Percentiles rank a stretch among this genome's conserved stretches.
phyloP scores from a whole-genome alignment of 352 stramenopile genomes.

The Pythium chondricola region DNA sequence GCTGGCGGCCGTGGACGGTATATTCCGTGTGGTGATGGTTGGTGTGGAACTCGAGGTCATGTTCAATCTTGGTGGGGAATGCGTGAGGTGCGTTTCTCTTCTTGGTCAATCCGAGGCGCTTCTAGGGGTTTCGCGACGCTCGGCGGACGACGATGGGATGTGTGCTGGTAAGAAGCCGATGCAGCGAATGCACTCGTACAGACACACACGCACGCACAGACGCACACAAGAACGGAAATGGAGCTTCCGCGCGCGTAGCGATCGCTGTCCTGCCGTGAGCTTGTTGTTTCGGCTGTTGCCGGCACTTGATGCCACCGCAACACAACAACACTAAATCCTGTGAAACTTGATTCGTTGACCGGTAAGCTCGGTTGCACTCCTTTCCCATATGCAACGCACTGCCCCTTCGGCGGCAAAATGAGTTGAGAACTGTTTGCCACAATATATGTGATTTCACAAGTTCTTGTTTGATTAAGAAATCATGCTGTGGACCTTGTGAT shows the following conservation, averaged over 20 bases:
- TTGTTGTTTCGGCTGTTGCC: slow-evolving; percentile 6
- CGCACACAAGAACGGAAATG: not conserved
- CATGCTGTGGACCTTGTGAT: not conserved
- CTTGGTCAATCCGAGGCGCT: no score
- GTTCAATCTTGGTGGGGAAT: no score
- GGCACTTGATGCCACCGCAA: slow-evolving; percentile 12
- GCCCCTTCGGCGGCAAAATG: slow-evolving; percentile 5
- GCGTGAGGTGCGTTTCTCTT: no score
- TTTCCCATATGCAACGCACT: slow-evolving; percentile 13
- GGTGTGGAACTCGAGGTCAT: not conserved
- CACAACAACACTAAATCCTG: slow-evolving; percentile 17
- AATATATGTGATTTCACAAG: slow-evolving; percentile 4
- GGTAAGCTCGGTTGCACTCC: slow-evolving; percentile 8
- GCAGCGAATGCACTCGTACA: no score
- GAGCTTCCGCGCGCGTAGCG: slow-evolving; percentile 3
- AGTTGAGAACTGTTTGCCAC: no score
- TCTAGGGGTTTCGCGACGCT: no score
- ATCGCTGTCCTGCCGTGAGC: slow-evolving; percentile 7
- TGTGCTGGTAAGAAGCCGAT: no score
- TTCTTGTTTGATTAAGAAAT: slow-evolving; percentile 11
- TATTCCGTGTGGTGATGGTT: not conserved
- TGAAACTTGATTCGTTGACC: slow-evolving; percentile 8
- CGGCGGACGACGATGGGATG: no score
- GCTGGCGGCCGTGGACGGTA: no score
- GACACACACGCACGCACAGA: no score